Percentiles rank a stretch among this genome's conserved stretches.
phyloP scores from a whole-genome alignment of 1,139 yeast genomes.

The Candida dubliniensis region DNA sequence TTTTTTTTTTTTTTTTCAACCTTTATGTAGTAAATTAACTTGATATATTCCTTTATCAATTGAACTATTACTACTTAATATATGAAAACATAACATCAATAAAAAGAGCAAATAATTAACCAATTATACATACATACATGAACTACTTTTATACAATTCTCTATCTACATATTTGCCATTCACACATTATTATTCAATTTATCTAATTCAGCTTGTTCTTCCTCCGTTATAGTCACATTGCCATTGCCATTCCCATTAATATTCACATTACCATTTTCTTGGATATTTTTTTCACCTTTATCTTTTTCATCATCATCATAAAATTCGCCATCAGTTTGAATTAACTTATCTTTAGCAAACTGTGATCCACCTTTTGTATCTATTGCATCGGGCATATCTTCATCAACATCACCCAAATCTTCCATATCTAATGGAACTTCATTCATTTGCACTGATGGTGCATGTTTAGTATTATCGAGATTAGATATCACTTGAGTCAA shows the following conservation, averaged over 20 bases:
- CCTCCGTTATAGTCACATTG: conserved; percentile 27
- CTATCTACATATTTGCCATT: not conserved
- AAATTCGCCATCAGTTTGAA: conserved; percentile 67
- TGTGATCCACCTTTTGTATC: conserved; percentile 94
- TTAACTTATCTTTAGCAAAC: conserved; percentile 71
- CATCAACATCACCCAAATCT: conserved; percentile 78
- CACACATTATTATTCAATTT: conserved; percentile 26
- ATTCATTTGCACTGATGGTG: conserved; percentile 94
- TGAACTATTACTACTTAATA: too few species aligned
- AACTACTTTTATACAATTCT: conserved; percentile 29
- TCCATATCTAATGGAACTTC: conserved; percentile 84
- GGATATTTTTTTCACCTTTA: conserved; percentile 38
- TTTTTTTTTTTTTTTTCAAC: too few species aligned
- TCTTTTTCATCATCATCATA: conserved; percentile 63
- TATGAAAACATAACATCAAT: too few species aligned
- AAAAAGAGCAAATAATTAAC: too few species aligned
- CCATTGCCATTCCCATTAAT: conserved; percentile 6
- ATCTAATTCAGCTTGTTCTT: conserved; percentile 40
- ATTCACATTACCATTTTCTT: conserved; percentile 4
- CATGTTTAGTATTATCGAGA: conserved; percentile 85
- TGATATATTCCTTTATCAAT: too few species aligned
- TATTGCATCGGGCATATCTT: conserved; percentile 68
- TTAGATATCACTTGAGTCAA: conserved; percentile 74
- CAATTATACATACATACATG: conserved; percentile 20
- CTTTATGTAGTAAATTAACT: too few species aligned